Percentiles rank a stretch among this genome's conserved stretches.
Evolutionary conservation across 768 basidiomycete species (phyloP).

Genomic region (Candolleomyces eurysporus): DNA sequence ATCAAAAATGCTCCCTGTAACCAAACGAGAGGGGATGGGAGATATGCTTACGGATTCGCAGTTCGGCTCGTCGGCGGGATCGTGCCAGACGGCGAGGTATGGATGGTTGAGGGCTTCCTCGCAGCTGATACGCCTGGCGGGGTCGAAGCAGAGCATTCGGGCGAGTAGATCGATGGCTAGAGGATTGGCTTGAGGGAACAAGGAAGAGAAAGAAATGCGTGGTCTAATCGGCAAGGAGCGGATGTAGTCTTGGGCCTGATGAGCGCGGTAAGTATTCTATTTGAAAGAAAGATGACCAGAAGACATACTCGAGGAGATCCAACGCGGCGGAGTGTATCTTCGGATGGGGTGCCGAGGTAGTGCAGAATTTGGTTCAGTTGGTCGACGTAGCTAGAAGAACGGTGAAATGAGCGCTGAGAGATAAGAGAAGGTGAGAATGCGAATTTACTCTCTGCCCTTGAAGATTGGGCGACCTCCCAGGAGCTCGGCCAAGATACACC

Average conservation of each 20-base stretch:
- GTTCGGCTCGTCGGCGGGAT: conserved; percentile 89
- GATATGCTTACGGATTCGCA: conserved; percentile 64
- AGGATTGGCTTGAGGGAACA: conserved; percentile 94
- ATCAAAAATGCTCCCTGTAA: background rate
- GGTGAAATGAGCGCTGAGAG: background rate
- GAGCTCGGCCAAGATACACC: conserved; percentile 92
- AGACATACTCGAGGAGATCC: conserved; percentile 84
- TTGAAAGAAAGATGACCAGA: background rate
- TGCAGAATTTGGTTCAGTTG: conserved; percentile 98
- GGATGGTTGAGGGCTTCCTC: conserved; percentile 95
- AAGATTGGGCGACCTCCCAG: conserved; percentile 93
- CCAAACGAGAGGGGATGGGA: background rate
- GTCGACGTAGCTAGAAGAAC: conserved; percentile 83
- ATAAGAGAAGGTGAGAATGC: background rate
- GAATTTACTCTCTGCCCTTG: conserved; percentile 90
- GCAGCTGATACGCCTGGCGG: conserved; percentile 93
- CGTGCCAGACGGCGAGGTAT: conserved; percentile 96
- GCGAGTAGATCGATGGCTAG: conserved; percentile 90
- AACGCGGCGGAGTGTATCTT: conserved; percentile 93
- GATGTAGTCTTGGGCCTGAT: conserved; percentile 94
- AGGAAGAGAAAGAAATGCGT: conserved; percentile 83
- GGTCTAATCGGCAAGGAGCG: conserved; percentile 97
- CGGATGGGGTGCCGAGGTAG: conserved; percentile 96
- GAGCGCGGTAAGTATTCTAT: background rate
- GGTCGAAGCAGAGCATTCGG: conserved; percentile 93